These are phyloP conservation scores for Aureobasidium namibiae DNA, from an alignment of 2,329 filamentous ascomycete genomes.

Conservation along the genomic window DNA sequence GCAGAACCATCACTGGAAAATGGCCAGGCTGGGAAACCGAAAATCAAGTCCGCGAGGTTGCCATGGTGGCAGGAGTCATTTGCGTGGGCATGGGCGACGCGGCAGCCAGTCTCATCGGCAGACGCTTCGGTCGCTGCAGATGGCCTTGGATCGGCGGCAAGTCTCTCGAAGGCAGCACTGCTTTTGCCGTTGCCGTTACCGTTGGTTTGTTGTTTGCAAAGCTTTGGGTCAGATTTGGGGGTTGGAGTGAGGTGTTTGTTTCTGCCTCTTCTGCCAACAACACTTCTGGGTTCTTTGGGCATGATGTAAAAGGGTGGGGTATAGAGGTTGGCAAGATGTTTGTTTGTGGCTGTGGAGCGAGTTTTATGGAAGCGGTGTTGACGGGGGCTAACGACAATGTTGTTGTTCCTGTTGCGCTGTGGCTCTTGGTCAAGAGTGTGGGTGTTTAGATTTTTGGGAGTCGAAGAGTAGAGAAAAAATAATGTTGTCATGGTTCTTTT, in stretches of 20 bases:
- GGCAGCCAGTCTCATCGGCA: conserved; percentile 80
- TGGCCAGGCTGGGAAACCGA: conserved; percentile 67
- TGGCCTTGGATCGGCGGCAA: conserved; percentile 98
- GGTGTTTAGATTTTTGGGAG: conserved; percentile 5
- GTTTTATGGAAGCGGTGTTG: conserved; percentile 86
- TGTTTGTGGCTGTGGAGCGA: conserved; percentile 69
- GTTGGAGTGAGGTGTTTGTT: conserved; percentile 46
- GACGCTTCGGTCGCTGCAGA: conserved; percentile 76
- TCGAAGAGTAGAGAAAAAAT: no score
- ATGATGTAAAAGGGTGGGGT: conserved; percentile 19
- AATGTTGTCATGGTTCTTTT: no score
- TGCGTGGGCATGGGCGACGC: conserved; percentile 95
- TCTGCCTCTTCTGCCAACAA: background rate
- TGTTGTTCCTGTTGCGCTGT: conserved; percentile 84
- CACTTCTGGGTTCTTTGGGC: background rate
- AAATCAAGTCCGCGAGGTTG: conserved; percentile 55
- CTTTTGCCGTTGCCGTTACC: conserved; percentile 75
- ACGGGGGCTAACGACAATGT: conserved; percentile 99
- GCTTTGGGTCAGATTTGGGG: conserved; percentile 66
- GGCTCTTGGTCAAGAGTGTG: conserved; percentile 52
- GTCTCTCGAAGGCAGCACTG: conserved; percentile 76
- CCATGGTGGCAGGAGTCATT: conserved; percentile 85
- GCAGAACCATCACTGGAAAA: conserved; percentile 47
- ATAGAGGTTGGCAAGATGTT: conserved; percentile 49
- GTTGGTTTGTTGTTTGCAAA: conserved; percentile 62